Conservation (phyloP, 2,329 filamentous ascomycete genomes). For the Bimuria novae-zelandiae region DNA sequence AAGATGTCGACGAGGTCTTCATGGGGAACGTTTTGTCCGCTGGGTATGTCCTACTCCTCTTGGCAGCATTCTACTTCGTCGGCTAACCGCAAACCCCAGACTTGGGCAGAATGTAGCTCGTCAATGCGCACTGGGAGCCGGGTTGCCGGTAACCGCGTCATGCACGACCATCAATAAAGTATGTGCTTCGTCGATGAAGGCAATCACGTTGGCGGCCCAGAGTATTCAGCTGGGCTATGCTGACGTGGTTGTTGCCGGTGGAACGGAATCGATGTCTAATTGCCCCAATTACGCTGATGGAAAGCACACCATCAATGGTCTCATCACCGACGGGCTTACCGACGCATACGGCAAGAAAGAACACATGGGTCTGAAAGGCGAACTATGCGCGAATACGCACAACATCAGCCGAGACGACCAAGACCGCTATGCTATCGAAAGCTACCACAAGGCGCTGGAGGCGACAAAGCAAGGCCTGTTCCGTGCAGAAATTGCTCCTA, state of each 20-base stretch:
- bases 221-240: constrained; percentile 72
- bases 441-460: constrained; percentile 70
- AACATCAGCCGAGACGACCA: constrained; percentile 74
- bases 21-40: constrained; percentile 86
- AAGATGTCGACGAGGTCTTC: constrained; percentile 73
- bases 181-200: constrained; percentile 76
- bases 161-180: constrained; percentile 86
- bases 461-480: constrained; percentile 72
- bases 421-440: constrained; percentile 75
- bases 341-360: constrained; percentile 80
- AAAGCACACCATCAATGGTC: constrained; percentile 53
- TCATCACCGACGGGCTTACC: constrained; percentile 75
- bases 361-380: constrained; percentile 85
- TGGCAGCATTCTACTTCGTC: background rate
- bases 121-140: constrained; percentile 80
- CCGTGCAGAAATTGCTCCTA: constrained; percentile 74
- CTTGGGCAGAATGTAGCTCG: constrained; percentile 83
- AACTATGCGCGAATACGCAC: constrained; percentile 81
- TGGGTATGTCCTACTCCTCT: constrained; percentile 61
- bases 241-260: constrained; percentile 73
- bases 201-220: constrained; percentile 69
- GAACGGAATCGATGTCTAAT: constrained; percentile 97
- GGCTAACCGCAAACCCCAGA: constrained; percentile 49
- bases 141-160: constrained; percentile 68
- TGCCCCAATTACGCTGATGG: constrained; percentile 73